These are phyloP conservation scores for Rhizopus sp. DNA, from an alignment of 371 early-diverging fungal genomes.

Conservation along the genomic window DNA sequence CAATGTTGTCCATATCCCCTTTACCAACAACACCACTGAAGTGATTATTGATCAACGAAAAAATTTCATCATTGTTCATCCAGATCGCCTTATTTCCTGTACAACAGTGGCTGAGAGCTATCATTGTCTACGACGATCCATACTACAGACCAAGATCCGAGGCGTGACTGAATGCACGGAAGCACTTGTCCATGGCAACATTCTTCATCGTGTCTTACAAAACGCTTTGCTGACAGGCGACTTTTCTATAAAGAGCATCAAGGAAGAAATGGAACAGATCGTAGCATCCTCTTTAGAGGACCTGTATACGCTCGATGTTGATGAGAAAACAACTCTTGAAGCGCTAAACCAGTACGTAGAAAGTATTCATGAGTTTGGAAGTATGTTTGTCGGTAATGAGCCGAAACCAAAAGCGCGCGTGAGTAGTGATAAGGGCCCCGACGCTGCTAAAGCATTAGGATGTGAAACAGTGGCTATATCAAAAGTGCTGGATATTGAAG, in stretches of 20 bases:
- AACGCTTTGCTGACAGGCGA: slow-evolving; percentile 51
- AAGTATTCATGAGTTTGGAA: slow-evolving; percentile 22
- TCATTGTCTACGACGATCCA: slow-evolving; percentile 73
- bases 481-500: slow-evolving; percentile 87
- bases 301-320: slow-evolving; percentile 66
- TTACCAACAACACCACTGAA: slow-evolving; percentile 11
- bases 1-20: slow-evolving; percentile 56
- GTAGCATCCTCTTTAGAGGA: slow-evolving; percentile 56
- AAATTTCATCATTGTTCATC: slow-evolving; percentile 70
- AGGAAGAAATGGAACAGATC: slow-evolving; percentile 42
- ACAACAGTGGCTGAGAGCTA: slow-evolving; percentile 78
- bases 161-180: slow-evolving; percentile 50
- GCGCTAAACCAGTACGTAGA: slow-evolving; percentile 47
- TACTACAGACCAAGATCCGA: slow-evolving; percentile 68
- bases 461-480: slow-evolving; percentile 54
- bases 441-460: slow-evolving; percentile 16
- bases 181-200: slow-evolving; percentile 73
- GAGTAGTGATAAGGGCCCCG: slow-evolving; percentile 23
- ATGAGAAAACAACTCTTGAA: slow-evolving; percentile 50
- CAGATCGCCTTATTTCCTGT: slow-evolving; percentile 79
- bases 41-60: slow-evolving; percentile 53
- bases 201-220: slow-evolving; percentile 86
- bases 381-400: slow-evolving; percentile 7
- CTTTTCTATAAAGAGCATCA: slow-evolving; percentile 56
- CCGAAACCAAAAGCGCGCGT: slow-evolving; percentile 23